Evolutionary conservation across 495 filamentous ascomycete species (phyloP).

Genomic region (Penicillium coffeae): DNA sequence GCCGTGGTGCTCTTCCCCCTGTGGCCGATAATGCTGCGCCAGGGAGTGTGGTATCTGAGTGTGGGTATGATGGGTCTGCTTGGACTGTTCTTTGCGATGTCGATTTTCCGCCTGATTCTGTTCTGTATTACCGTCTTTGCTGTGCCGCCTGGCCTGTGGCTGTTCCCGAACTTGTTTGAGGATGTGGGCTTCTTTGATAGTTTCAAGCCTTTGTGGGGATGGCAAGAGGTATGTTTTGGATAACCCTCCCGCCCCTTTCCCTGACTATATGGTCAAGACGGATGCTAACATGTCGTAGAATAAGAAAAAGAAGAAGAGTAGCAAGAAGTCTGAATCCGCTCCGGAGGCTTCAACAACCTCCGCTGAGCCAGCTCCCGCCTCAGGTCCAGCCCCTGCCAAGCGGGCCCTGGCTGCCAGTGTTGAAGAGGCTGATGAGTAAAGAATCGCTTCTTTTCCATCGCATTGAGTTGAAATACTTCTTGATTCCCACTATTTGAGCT

Average conservation of each 20-base stretch:
- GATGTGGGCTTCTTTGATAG: conserved; percentile 98
- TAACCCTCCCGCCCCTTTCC: neutral
- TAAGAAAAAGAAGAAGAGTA: conserved; percentile 52
- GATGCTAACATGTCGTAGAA: conserved; percentile 9
- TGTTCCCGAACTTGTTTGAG: conserved; percentile 97
- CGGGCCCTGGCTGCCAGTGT: conserved; percentile 57
- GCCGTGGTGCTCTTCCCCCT: conserved; percentile 91
- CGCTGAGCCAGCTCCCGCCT: conserved; percentile 48
- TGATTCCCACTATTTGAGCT: too few relatives aligned
- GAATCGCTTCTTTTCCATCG: neutral
- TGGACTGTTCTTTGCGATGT: conserved; percentile 95
- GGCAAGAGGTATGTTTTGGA: conserved; percentile 78
- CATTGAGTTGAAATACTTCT: too few relatives aligned
- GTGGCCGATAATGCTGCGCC: conserved; percentile 86
- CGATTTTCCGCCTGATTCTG: conserved; percentile 92
- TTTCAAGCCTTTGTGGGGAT: conserved; percentile 95
- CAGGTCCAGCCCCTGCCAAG: conserved; percentile 34
- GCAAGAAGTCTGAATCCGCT: conserved; percentile 57
- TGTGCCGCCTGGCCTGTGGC: conserved; percentile 84
- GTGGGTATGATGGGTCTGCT: conserved; percentile 91
- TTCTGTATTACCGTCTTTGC: conserved; percentile 89
- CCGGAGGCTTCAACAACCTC: conserved; percentile 58
- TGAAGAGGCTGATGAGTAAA: conserved; percentile 65
- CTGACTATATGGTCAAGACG: neutral
- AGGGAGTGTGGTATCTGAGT: conserved; percentile 96